Base-by-base conservation (phyloP, 176 grass and related monocot genomes). In the Oropetium thomaeum region DNA sequence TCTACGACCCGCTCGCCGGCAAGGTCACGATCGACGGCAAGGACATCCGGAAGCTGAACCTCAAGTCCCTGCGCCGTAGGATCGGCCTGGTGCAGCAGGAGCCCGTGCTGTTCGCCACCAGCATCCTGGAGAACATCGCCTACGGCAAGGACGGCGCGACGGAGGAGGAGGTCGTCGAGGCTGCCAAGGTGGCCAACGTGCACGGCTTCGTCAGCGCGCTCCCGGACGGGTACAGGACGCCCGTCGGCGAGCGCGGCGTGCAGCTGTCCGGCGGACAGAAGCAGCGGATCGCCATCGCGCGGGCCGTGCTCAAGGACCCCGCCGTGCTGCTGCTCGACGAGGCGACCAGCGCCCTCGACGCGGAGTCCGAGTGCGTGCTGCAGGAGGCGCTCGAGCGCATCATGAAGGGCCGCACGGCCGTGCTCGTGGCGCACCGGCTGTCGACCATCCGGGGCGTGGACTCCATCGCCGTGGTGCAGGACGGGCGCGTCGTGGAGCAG, bases 71-170 rank as follows among this genome's bases (percentile, higher is more conserved):
- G n/a, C 86, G 89, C 8, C 82, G 70, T 27, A 83, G 39, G 85
- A 96, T 92, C 25, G 89, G 89, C 6, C 87, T 96, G 3, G 93
- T 96, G 72, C 89, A 96, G 85, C 93, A 96, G 84, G 89, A 96
- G 74, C 89, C 93, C 3, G 89, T 83, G 10, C 84, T 96, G 42
- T 96, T 96, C 70, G 89, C 93, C 14, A 30, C 81, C 41, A 86
- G 75, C 89, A 96, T 96, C 69, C 31, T 87, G 16, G 93, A 96
- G 58, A 96, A 96, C 93, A 96, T 96, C 68, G 86, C 87, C 2
- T 96, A 96, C 43, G 93, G 93, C 13, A 73, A 69, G 66, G 93
- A 96, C 58, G 84, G 81, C 39, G 87, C 74, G 8, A 92, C 87
- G 31, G 93, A 88, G 70, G 81, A 84, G 82, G 75, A 92, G 23